Base-by-base conservation (phyloP, 805 yeast species). In the Wickerhamomyces bovis region DNA sequence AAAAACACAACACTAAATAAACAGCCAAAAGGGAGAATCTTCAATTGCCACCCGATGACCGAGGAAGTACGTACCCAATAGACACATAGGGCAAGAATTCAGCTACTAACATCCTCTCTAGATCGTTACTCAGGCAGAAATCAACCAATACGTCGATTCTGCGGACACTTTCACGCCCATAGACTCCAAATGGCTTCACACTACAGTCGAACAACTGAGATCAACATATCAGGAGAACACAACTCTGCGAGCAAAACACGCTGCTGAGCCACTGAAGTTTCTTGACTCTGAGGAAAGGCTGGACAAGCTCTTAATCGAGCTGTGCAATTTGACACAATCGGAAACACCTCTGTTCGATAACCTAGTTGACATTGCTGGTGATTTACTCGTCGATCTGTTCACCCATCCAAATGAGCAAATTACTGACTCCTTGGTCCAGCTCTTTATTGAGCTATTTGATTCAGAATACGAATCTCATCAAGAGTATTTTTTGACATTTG, bases 391-490 rank as follows among this genome's bases (percentile, higher is more conserved):
- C 4, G 12, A 33, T 1, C 11, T 55, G 11, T 38, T 46, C 2
- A 21, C 42, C 12, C 60, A 57, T 39, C 52, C 53, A 4, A 55
- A 56, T 25, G 50, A 44, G 3, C 56, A 54, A 22, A 48, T 56
- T 10, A 43, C 53, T 15, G 55, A 53, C 11, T 50, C 53, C 8
- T 40, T 50, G 11, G 30, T 49, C 1, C 16, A 25, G 7, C 39
- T 56, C 3, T 44, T 54, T 15, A 39, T 45, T 11, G 60, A 54
- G 36, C 22, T 54, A 8, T 46, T 54, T 11, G 58, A 56, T 22
- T 44, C 41, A 8, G 55, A 47, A 9, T 49, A 51, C 28, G 50
- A 49, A 22, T 38, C 18, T 2, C 43, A 52, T 15, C 53, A 53
- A 31, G n/a, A 20, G 2, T 16, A 21, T 3, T 26, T 50, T 6